phyloP scores from a whole-genome alignment of 208 protist species.

The Balamuthia mandrillaris region DNA sequence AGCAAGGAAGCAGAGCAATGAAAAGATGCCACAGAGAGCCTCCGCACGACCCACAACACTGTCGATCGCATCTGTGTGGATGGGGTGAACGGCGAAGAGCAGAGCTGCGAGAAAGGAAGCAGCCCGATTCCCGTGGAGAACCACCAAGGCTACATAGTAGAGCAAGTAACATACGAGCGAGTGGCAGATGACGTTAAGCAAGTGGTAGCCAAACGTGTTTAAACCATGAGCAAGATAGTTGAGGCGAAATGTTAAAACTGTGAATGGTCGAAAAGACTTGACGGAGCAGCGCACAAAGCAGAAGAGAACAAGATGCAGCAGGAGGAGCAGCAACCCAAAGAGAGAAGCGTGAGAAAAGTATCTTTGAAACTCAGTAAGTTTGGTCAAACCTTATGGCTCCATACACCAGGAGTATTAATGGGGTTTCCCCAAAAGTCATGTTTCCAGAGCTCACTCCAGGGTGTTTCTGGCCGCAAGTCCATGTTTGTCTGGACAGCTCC shows the following conservation, averaged over 20 bases:
- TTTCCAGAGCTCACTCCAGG: neutral
- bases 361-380: too few relatives aligned
- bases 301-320: neutral
- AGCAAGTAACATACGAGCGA: neutral
- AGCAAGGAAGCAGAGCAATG: slow-evolving; percentile 68
- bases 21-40: slow-evolving; percentile 63
- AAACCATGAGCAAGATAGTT: neutral
- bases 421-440: slow-evolving; percentile 39
- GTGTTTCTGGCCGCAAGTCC: neutral
- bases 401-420: neutral
- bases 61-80: slow-evolving; percentile 80
- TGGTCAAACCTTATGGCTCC: slow-evolving; percentile 35
- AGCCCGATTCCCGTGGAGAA: neutral
- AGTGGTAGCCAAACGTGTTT: slow-evolving; percentile 28
- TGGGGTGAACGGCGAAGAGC: slow-evolving; percentile 78
- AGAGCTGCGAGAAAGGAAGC: slow-evolving; percentile 48
- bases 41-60: slow-evolving; percentile 81
- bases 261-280: slow-evolving; percentile 35
- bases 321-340: neutral
- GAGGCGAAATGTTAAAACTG: neutral
- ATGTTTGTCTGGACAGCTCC: slow-evolving; percentile 2
- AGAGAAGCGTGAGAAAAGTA: neutral
- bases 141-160: neutral
- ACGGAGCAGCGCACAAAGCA: neutral
- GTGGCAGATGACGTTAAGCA: slow-evolving; percentile 31